Base-by-base conservation (phyloP, 2,329 filamentous ascomycete genomes). In the Teratosphaeria destructans region DNA sequence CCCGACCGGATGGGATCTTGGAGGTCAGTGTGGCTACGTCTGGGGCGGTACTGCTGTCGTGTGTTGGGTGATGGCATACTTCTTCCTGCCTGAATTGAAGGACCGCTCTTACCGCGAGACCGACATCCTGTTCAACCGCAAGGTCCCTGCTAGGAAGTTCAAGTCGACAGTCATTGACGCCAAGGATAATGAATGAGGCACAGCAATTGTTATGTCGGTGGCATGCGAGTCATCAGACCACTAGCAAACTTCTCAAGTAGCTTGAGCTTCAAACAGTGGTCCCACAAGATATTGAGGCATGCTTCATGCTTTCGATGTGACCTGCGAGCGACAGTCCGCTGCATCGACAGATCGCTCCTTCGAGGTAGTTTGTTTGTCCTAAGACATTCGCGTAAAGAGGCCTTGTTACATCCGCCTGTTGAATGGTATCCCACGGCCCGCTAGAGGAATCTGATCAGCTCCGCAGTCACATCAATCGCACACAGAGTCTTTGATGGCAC, bases 1-100 rank as follows among this genome's bases (percentile, higher is more conserved):
- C 54, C 65, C 65, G 2, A 67, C 70, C 1, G 67, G 67, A 1
- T 76, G 73, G 73, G 68, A 74, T 56, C 53, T 67, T 19, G 62
- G 56, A n/a, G 77, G 76, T 37, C 78, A 79, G 70, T 78, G 76
- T 59, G 77, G 76, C 2, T 79, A 75, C 60, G 73, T 79, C n/a
- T 79, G 76, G 77, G 77, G 74, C 2, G 67, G 72, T 1, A 78
- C 77, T 5, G 75, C 74, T 4, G 29, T 68, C 3, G 69, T 78
- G 10, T 77, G 75, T 64, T 75, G 71, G 68, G 54, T 77, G 5
- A 64, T 67, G 63, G 75, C 75, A 2, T 78, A 71, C 66, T 78
- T 78, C 67, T 71, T 68, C 62, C 67, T 79, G 27, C 77, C 77
- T 11, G 77, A 79, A 66, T 66, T 77, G 52, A 78, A 79, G 73